Percentiles rank a stretch among this genome's conserved stretches.
phyloP scores from a whole-genome alignment of 805 yeast genomes.

The Barnettozyma californica region DNA sequence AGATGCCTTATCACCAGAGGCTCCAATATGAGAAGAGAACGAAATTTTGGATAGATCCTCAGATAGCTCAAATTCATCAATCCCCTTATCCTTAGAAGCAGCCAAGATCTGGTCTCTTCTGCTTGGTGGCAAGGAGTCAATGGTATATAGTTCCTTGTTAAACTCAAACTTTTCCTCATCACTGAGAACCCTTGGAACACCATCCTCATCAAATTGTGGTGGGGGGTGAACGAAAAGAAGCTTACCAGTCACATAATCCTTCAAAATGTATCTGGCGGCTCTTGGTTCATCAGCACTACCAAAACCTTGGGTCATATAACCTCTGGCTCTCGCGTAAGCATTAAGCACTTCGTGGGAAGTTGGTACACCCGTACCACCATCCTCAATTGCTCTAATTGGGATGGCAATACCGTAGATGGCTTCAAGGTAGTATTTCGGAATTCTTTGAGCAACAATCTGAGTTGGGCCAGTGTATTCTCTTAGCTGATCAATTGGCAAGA shows the following conservation, averaged over 20 bases:
- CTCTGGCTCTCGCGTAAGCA: conserved; percentile 95
- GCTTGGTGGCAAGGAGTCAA: conserved; percentile 60
- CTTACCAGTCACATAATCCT: conserved; percentile 93
- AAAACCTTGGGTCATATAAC: conserved; percentile 95
- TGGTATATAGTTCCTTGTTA: conserved; percentile 68
- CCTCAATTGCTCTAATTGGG: conserved; percentile 65
- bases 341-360: conserved; percentile 83
- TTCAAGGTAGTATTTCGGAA: conserved; percentile 85
- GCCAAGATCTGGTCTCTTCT: conserved; percentile 65
- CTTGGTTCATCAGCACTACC: conserved; percentile 96
- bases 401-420: conserved; percentile 92
- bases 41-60: conserved; percentile 67
- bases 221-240: conserved; percentile 84
- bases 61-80: conserved; percentile 59
- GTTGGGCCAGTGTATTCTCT: conserved; percentile 90
- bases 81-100: conserved; percentile 55
- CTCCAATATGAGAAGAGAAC: conserved; percentile 72
- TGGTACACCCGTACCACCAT: conserved; percentile 87
- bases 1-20: conserved; percentile 39
- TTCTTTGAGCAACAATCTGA: conserved; percentile 76
- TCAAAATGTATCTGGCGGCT: conserved; percentile 86
- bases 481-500: conserved; percentile 95
- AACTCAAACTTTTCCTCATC: conserved; percentile 56
- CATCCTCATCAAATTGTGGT: conserved; percentile 54
- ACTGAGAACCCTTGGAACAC: conserved; percentile 32